A percentile compares a stretch with the other conserved stretches of the same genome.
These are phyloP conservation scores for Podospora conica DNA, from an alignment of 495 filamentous ascomycete species.

Conservation along the genomic window DNA sequence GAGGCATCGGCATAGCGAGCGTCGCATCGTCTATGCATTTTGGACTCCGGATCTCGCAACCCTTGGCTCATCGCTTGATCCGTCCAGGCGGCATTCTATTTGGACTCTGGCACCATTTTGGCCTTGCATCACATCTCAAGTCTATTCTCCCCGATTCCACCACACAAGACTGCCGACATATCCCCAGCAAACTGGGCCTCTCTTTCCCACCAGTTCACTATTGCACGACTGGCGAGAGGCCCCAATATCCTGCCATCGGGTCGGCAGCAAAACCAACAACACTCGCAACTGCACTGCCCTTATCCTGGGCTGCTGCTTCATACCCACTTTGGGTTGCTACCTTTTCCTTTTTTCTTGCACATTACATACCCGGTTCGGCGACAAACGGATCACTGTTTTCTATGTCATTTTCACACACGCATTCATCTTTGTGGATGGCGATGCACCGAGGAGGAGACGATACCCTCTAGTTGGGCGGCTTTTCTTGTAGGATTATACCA, in stretches of 20 bases:
- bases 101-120: constrained; percentile 13
- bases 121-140: constrained; percentile 10
- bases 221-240: not conserved
- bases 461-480: constrained; percentile 1
- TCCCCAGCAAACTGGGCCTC: not conserved
- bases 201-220: not conserved
- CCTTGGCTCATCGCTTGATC: constrained; percentile 18
- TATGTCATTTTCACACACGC: constrained; percentile 8
- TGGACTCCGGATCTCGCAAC: constrained; percentile 26
- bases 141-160: constrained; percentile 15
- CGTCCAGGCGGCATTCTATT: constrained; percentile 16
- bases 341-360: constrained; percentile 9
- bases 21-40: constrained; percentile 20
- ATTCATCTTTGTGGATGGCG: constrained; percentile 3
- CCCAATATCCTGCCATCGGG: not conserved
- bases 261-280: not conserved
- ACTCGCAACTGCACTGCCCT: not conserved
- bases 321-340: not conserved
- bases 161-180: not conserved
- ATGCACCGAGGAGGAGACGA: constrained; percentile 9
- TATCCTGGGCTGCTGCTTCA: not conserved
- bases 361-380: constrained; percentile 14
- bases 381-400: constrained; percentile 18
- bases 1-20: constrained; percentile 28
- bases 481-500: constrained; percentile 5